These are phyloP conservation scores for Colletotrichum tropicicola DNA, from an alignment of 2,329 filamentous ascomycete species.

Conservation along the genomic window DNA sequence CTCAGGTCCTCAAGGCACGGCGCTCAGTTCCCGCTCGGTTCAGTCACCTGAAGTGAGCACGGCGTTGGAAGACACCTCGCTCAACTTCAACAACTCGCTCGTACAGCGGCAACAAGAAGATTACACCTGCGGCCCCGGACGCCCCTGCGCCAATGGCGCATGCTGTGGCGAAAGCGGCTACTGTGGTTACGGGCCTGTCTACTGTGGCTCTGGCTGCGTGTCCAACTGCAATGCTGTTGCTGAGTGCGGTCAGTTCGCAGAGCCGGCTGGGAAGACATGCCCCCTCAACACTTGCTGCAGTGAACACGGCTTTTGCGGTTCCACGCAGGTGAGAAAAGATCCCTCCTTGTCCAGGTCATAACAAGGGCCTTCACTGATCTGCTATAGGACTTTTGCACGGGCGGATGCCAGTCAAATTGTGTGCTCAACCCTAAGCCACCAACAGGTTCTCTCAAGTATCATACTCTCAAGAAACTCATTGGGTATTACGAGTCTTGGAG, in stretches of 20 bases:
- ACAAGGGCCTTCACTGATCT: too few relatives aligned
- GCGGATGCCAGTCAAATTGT: constrained; percentile 28
- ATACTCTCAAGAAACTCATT: neutral
- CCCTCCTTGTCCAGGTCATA: too few relatives aligned
- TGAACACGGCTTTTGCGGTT: constrained; percentile 43
- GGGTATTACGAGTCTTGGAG: constrained; percentile 47
- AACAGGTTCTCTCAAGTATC: neutral
- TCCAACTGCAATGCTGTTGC: constrained; percentile 37
- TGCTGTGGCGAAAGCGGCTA: constrained; percentile 11
- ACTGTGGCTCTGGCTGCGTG: constrained; percentile 36
- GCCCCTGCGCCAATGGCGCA: neutral
- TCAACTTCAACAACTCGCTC: neutral
- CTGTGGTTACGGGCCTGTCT: constrained; percentile 35
- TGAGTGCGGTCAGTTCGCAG: constrained; percentile 39
- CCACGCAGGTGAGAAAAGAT: constrained; percentile 6
- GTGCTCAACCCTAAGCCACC: neutral
- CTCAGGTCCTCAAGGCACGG: too few relatives aligned
- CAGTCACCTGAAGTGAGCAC: too few relatives aligned
- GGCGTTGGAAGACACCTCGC: too few relatives aligned
- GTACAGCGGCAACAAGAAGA: neutral
- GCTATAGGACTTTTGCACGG: constrained; percentile 31
- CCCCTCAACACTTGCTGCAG: constrained; percentile 50
- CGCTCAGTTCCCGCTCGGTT: too few relatives aligned
- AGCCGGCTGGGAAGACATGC: constrained; percentile 39
- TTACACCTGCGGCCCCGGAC: neutral